Conservation (phyloP, 106 monocot species). For the Ottelia alismoides region DNA sequence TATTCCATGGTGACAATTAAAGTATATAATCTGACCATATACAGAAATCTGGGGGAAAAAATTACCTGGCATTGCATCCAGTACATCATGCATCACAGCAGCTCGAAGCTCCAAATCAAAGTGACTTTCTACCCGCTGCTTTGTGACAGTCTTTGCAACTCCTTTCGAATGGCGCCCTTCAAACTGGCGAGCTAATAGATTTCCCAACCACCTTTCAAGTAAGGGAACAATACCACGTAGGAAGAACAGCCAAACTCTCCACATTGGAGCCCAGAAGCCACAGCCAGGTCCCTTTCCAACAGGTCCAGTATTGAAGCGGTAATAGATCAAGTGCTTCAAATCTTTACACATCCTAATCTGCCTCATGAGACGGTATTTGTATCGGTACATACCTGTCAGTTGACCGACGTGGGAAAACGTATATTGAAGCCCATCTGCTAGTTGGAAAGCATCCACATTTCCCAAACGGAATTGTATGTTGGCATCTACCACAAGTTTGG, state of each 20-base stretch:
- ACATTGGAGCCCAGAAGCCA: conserved; percentile 99
- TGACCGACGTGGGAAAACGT: conserved; percentile 99
- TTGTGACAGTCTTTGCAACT: conserved; percentile 98
- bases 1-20: not conserved
- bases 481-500: conserved; percentile 98
- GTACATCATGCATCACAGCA: conserved; percentile 99
- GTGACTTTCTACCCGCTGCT: conserved; percentile 97
- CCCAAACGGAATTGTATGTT: conserved; percentile 98
- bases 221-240: conserved; percentile 97
- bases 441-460: conserved; percentile 98
- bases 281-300: conserved; percentile 98
- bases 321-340: conserved; percentile 97
- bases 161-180: conserved; percentile 99
- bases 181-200: conserved; percentile 93
- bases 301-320: conserved; percentile 97
- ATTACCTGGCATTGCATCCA: conserved; percentile 99
- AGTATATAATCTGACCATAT: not conserved
- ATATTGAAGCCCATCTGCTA: conserved; percentile 99
- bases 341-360: conserved; percentile 99
- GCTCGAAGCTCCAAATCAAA: conserved; percentile 99
- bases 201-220: conserved; percentile 95
- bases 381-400: conserved; percentile 98
- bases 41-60: not conserved
- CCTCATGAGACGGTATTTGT: conserved; percentile 94
- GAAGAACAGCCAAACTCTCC: conserved; percentile 99